Percentiles rank a stretch among this genome's conserved stretches.
phyloP scores from a whole-genome alignment of 129 eudicot species.

The Centella asiatica region DNA sequence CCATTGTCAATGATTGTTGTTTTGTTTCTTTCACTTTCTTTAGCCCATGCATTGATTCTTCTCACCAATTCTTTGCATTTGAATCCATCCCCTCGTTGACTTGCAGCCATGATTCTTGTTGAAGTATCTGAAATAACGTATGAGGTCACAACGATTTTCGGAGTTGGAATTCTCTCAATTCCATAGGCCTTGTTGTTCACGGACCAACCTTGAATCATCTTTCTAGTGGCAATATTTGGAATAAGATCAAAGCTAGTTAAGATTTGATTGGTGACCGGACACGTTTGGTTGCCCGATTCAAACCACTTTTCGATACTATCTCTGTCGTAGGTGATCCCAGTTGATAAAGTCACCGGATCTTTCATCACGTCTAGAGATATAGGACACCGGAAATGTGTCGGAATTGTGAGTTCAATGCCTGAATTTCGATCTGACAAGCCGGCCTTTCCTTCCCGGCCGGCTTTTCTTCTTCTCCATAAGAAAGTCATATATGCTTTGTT shows the following conservation, averaged over 20 bases:
- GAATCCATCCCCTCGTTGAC: slow-evolving; percentile 25
- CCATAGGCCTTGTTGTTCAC: slow-evolving; percentile 58
- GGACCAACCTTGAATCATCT: slow-evolving; percentile 96
- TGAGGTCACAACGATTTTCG: slow-evolving; percentile 52
- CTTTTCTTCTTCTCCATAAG: slow-evolving; percentile 52
- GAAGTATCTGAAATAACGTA: slow-evolving; percentile 39
- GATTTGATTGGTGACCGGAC: slow-evolving; percentile 74
- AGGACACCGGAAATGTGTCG: slow-evolving; percentile 79
- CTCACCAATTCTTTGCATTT: slow-evolving; percentile 41
- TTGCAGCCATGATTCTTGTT: slow-evolving; percentile 18
- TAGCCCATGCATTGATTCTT: slow-evolving; percentile 44
- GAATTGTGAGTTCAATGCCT: slow-evolving; percentile 48
- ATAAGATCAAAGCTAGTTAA: slow-evolving; percentile 37
- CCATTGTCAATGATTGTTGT: slow-evolving; percentile 50
- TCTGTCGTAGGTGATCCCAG: slow-evolving; percentile 90
- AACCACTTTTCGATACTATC: slow-evolving; percentile 91
- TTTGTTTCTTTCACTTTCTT: slow-evolving; percentile 68
- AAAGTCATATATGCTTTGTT: slow-evolving; percentile 36
- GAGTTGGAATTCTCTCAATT: slow-evolving; percentile 79
- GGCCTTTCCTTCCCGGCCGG: slow-evolving; percentile 23
- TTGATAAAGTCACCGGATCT: slow-evolving; percentile 84
- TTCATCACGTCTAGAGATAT: slow-evolving; percentile 86
- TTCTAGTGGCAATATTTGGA: slow-evolving; percentile 72
- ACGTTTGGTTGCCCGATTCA: slow-evolving; percentile 50
- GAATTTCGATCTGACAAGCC: slow-evolving; percentile 16